Conservation (phyloP, 805 yeast species). For the Yarrowia sp. region DNA sequence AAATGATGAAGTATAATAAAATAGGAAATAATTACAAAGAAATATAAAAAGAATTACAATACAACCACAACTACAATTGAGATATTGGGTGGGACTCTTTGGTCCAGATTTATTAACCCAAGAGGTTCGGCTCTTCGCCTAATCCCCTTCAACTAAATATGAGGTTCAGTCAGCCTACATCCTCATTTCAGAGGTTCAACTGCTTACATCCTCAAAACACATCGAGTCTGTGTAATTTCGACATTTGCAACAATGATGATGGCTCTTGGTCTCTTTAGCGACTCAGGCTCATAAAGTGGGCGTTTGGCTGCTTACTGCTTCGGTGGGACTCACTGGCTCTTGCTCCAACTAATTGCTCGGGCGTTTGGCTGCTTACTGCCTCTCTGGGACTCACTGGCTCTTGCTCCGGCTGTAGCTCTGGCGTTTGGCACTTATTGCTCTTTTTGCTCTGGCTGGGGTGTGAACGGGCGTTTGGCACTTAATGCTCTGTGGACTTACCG, state of each 20-base stretch:
- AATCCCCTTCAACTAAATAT: conserved; percentile 13
- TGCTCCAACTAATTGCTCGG: not conserved
- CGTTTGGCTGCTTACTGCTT: conserved; percentile 1
- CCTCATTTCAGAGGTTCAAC: conserved; percentile 17
- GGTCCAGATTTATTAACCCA: conserved; percentile 16
- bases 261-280: conserved; percentile 6
- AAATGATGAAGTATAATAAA: not conserved
- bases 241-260: not conserved
- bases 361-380: conserved; percentile 9
- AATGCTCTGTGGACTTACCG: not conserved
- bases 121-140: conserved; percentile 19
- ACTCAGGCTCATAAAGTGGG: not conserved
- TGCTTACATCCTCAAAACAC: conserved; percentile 16
- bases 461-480: conserved; percentile 3
- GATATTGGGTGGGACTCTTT: conserved; percentile 3
- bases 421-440: conserved; percentile 20
- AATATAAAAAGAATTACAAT: not conserved
- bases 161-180: conserved; percentile 21
- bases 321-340: conserved; percentile 12
- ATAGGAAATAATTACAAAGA: not conserved
- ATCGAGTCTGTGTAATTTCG: not conserved
- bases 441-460: not conserved
- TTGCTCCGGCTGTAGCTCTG: not conserved
- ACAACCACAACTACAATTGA: not conserved
- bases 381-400: conserved; percentile 2